These are phyloP conservation scores for Thelonectria discophora DNA, from an alignment of 2,329 filamentous ascomycete species.

Conservation along the genomic window DNA sequence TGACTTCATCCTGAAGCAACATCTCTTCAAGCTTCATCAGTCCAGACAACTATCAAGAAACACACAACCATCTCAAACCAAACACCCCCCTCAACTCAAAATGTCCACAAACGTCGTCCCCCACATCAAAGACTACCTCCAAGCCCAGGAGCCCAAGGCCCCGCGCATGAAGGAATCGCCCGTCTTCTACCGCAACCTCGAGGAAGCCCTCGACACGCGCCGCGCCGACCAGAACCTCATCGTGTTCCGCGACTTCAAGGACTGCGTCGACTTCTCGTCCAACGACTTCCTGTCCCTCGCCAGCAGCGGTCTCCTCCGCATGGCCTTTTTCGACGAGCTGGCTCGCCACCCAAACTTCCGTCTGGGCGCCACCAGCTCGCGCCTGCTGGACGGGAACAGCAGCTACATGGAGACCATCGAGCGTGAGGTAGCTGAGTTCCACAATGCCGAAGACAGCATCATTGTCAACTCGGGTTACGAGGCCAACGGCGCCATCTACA, in stretches of 20 bases:
- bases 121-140: slow-evolving; percentile 25
- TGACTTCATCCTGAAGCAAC: neutral
- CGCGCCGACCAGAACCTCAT: slow-evolving; percentile 40
- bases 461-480: slow-evolving; percentile 68
- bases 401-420: slow-evolving; percentile 59
- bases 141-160: slow-evolving; percentile 20
- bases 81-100: neutral
- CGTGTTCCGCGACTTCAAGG: slow-evolving; percentile 26
- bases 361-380: slow-evolving; percentile 63
- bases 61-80: no score
- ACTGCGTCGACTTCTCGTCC: slow-evolving; percentile 65
- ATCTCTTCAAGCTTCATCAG: neutral
- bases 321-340: slow-evolving; percentile 59
- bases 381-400: slow-evolving; percentile 73
- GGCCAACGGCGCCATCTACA: slow-evolving; percentile 61
- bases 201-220: slow-evolving; percentile 44
- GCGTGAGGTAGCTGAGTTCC: slow-evolving; percentile 71
- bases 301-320: slow-evolving; percentile 55
- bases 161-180: slow-evolving; percentile 19
- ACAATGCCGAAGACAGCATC: slow-evolving; percentile 64
- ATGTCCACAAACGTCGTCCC: slow-evolving; percentile 24
- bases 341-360: slow-evolving; percentile 52
- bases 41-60: no score
- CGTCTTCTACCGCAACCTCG: slow-evolving; percentile 42
- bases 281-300: slow-evolving; percentile 72